Conservation (phyloP, 768 basidiomycete species). For the Collybiopsis confluens region DNA sequence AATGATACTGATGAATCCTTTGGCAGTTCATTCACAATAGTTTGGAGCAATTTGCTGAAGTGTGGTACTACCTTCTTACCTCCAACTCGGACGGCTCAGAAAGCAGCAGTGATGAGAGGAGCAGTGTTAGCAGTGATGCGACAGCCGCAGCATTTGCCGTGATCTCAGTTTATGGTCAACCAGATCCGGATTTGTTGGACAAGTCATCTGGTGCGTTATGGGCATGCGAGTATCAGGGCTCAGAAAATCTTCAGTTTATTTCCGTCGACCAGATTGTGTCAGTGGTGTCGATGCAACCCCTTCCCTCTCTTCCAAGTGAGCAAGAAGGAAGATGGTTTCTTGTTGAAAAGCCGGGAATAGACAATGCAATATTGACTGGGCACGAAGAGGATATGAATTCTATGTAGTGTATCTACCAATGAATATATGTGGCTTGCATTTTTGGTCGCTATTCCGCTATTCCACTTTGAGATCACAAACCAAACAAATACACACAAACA, state of each 20-base stretch:
- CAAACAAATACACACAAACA: no score
- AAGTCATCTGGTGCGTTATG: constrained; percentile 17
- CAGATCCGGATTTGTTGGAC: constrained; percentile 11
- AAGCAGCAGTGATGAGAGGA: background rate
- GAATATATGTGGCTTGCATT: no score
- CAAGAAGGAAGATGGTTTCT: constrained; percentile 17
- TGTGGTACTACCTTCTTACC: background rate
- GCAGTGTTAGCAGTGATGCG: background rate
- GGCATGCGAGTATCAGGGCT: constrained; percentile 9
- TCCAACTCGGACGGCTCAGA: no score
- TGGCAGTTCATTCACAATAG: background rate
- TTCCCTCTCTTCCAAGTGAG: constrained; percentile 8
- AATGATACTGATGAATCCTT: background rate
- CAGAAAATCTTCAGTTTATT: constrained; percentile 8
- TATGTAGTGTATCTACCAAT: no score
- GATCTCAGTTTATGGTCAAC: constrained; percentile 16
- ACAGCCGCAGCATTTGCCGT: constrained; percentile 10
- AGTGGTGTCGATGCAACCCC: constrained; percentile 23
- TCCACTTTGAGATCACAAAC: no score
- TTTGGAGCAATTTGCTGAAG: background rate
- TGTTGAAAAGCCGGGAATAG: constrained; percentile 24
- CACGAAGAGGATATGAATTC: no score
- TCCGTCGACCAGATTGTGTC: constrained; percentile 14
- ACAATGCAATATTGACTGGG: constrained; percentile 2
- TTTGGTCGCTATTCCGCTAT: no score